These are phyloP conservation scores for Thuja plicata DNA, from an alignment of 83 land plant species.

Conservation along the genomic window DNA sequence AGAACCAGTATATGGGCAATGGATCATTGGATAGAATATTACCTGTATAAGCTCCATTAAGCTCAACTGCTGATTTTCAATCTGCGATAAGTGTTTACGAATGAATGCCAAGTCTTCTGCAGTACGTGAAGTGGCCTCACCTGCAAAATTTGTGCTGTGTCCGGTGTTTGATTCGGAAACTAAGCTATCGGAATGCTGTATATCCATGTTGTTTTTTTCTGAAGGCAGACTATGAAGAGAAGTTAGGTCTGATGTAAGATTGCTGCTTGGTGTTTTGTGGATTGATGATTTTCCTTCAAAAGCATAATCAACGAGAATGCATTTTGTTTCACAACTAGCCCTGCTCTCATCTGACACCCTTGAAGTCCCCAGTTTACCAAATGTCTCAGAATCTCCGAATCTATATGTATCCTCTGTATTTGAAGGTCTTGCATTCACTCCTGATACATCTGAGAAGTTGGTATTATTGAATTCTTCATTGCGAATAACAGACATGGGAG, in stretches of 20 bases:
- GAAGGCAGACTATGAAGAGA: neutral
- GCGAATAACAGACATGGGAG: slow-evolving; percentile 20
- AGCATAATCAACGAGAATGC: slow-evolving; percentile 1
- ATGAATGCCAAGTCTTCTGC: slow-evolving; percentile 49
- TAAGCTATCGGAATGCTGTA: slow-evolving; percentile 27
- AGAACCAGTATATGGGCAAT: neutral
- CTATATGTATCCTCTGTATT: neutral
- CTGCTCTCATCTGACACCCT: slow-evolving; percentile 14
- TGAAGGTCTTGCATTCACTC: neutral
- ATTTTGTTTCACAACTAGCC: slow-evolving; percentile 17
- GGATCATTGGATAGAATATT: neutral
- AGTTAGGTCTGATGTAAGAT: neutral
- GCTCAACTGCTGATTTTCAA: slow-evolving; percentile 57
- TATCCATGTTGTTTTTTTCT: neutral
- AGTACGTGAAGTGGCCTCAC: slow-evolving; percentile 30
- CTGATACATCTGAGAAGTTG: slow-evolving; percentile 26
- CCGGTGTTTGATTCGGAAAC: slow-evolving; percentile 36
- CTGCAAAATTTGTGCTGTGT: slow-evolving; percentile 8
- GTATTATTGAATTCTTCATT: slow-evolving; percentile 38
- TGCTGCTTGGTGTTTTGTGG: neutral
- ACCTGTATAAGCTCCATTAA: slow-evolving; percentile 68
- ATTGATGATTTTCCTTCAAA: slow-evolving; percentile 3
- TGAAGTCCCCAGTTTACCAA: neutral
- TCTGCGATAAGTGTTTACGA: slow-evolving; percentile 48
- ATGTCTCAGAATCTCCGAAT: slow-evolving; percentile 5